Conservation (phyloP, 257 asterid genomes). For the Petunia axillaris region DNA sequence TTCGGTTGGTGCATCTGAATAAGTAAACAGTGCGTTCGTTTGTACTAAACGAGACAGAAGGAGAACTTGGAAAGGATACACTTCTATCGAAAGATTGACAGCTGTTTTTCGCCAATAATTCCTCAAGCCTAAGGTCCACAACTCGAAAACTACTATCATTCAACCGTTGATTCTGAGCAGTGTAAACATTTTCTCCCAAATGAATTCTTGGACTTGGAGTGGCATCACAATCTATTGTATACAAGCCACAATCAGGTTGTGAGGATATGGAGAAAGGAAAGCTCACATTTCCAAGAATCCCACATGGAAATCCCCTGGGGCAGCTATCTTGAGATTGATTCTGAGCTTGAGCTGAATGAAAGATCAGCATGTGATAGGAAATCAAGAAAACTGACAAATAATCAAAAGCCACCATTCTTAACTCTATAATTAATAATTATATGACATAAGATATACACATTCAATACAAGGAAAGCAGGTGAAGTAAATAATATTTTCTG, state of each 20-base stretch:
- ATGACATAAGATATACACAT: background rate
- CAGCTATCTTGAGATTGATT: background rate
- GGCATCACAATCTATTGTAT: background rate
- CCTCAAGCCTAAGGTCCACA: background rate
- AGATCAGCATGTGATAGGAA: background rate
- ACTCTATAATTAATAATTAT: background rate
- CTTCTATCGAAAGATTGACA: background rate
- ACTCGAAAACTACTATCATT: background rate
- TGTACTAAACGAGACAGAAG: background rate
- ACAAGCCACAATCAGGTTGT: conserved; percentile 20
- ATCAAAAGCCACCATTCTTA: background rate
- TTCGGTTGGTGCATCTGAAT: background rate
- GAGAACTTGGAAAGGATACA: conserved; percentile 1
- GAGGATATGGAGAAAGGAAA: background rate
- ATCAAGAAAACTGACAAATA: conserved; percentile 6
- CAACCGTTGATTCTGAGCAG: accelerated
- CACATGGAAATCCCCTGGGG: background rate
- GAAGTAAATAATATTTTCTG: background rate
- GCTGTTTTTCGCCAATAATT: background rate
- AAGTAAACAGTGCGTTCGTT: background rate
- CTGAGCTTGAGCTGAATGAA: background rate
- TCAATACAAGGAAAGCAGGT: background rate
- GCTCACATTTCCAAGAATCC: background rate
- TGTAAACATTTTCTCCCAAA: background rate
- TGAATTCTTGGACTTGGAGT: background rate